Evolutionary conservation across 2,329 filamentous ascomycete genomes (phyloP).

Genomic region (Stagonosporopsis cucurbitacearum): DNA sequence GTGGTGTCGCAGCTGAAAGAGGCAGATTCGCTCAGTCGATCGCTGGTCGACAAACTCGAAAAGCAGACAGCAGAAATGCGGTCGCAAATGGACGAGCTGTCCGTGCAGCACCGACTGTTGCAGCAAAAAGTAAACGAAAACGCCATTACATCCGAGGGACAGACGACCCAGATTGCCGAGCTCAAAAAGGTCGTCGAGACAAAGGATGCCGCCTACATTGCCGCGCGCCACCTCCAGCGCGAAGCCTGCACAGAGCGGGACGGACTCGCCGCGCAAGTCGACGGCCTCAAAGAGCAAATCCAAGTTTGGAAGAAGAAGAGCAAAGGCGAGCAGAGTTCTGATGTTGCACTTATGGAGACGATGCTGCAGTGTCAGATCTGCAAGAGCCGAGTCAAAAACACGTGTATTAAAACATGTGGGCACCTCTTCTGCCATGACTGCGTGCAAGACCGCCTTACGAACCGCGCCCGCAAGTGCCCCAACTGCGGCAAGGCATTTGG

Average conservation of each 20-base stretch:
- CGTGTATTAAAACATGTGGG: constrained; percentile 89
- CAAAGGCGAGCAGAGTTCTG: constrained; percentile 78
- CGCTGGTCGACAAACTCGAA: constrained; percentile 81
- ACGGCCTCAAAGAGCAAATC: constrained; percentile 80
- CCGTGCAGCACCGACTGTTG: constrained; percentile 74
- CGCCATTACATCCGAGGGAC: constrained; percentile 70
- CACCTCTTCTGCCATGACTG: constrained; percentile 93
- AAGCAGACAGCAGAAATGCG: constrained; percentile 87
- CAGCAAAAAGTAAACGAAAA: constrained; percentile 76
- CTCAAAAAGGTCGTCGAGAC: constrained; percentile 74
- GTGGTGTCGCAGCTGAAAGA: constrained; percentile 95
- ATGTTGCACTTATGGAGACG: constrained; percentile 80
- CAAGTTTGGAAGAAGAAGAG: constrained; percentile 87
- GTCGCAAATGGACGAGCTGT: constrained; percentile 74
- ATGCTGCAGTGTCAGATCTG: constrained; percentile 91
- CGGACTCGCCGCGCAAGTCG: constrained; percentile 76
- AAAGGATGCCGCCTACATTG: constrained; percentile 73
- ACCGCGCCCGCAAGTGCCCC: constrained; percentile 92
- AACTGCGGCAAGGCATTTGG: constrained; percentile 93
- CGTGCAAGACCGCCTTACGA: constrained; percentile 85
- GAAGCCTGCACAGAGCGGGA: constrained; percentile 76
- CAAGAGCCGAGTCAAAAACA: constrained; percentile 92
- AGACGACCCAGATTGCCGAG: constrained; percentile 78
- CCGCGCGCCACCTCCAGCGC: constrained; percentile 67
- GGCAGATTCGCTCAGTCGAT: constrained; percentile 77